phyloP scores from a whole-genome alignment of 768 basidiomycete species.

The Candolleomyces aberdarensis region DNA sequence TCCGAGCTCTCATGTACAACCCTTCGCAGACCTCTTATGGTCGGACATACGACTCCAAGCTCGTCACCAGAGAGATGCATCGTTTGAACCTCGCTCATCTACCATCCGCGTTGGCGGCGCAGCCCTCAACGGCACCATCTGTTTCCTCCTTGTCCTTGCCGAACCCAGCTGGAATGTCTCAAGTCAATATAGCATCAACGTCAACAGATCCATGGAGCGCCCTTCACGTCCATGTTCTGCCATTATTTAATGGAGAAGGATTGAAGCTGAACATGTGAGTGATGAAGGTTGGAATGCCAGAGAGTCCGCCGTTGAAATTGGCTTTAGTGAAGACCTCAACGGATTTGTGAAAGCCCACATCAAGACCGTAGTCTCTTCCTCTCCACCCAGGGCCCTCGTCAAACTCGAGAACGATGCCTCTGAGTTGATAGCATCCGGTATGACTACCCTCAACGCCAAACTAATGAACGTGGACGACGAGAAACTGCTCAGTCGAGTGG shows the following conservation, averaged over 20 bases:
- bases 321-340: constrained; percentile 80
- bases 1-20: constrained; percentile 10
- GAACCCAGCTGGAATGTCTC: constrained; percentile 35
- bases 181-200: constrained; percentile 36
- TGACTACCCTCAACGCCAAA: constrained; percentile 90
- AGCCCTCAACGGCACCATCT: constrained; percentile 47
- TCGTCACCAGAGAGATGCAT: constrained; percentile 84
- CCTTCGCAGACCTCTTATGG: constrained; percentile 48
- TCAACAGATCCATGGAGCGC: constrained; percentile 76
- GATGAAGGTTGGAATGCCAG: background rate
- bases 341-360: constrained; percentile 77
- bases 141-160: constrained; percentile 44
- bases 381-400: constrained; percentile 70
- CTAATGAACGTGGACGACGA: constrained; percentile 75
- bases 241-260: constrained; percentile 89
- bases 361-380: constrained; percentile 63
- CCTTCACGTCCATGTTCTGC: constrained; percentile 84
- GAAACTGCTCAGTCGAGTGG: constrained; percentile 69
- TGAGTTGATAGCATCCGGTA: constrained; percentile 82
- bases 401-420: constrained; percentile 75
- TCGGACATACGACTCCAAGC: constrained; percentile 76
- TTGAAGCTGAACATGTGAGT: constrained; percentile 79
- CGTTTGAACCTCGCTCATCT: constrained; percentile 60
- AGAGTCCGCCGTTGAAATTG: constrained; percentile 3
- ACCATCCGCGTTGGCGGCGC: constrained; percentile 50